Evolutionary conservation across 441 rosid genomes (phyloP).

Genomic region (Omphalea diandra): DNA sequence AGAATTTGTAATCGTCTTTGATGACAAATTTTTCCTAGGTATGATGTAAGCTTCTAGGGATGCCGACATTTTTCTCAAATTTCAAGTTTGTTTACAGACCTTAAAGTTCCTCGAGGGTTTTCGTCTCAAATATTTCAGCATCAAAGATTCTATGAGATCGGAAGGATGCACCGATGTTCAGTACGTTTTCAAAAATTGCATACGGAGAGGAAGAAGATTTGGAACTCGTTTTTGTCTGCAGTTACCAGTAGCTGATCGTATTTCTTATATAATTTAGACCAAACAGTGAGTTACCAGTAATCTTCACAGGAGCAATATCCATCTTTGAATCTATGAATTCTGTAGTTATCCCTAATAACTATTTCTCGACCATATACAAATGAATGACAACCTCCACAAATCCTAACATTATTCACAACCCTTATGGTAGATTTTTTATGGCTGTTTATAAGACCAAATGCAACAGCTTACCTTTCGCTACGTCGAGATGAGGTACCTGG

Average conservation of each 20-base stretch:
- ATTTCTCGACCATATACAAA: constrained; percentile 13
- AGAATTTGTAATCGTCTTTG: too few species aligned
- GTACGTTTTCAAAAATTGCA: too few species aligned
- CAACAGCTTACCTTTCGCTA: constrained; percentile 16
- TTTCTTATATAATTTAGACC: background rate
- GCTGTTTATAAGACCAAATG: constrained; percentile 12
- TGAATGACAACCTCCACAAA: constrained; percentile 19
- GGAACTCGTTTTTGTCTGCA: background rate
- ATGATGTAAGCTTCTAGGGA: constrained; percentile 3
- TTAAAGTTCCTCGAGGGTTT: background rate
- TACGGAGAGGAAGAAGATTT: too few species aligned
- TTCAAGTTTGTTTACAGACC: background rate
- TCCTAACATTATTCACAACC: constrained; percentile 17
- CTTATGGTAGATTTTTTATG: constrained; percentile 10
- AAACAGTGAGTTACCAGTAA: background rate
- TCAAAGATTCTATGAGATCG: background rate
- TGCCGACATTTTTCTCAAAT: constrained; percentile 13
- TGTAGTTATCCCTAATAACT: constrained; percentile 16
- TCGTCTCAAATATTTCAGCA: background rate
- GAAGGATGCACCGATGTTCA: too few species aligned
- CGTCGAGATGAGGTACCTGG: constrained; percentile 4
- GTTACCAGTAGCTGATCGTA: too few species aligned
- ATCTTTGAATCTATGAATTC: constrained; percentile 14
- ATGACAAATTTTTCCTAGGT: too few species aligned
- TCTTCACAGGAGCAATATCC: constrained; percentile 21